These are phyloP conservation scores for Takashimella koratensis DNA, from an alignment of 1,284 basidiomycete genomes.

Conservation along the genomic window DNA sequence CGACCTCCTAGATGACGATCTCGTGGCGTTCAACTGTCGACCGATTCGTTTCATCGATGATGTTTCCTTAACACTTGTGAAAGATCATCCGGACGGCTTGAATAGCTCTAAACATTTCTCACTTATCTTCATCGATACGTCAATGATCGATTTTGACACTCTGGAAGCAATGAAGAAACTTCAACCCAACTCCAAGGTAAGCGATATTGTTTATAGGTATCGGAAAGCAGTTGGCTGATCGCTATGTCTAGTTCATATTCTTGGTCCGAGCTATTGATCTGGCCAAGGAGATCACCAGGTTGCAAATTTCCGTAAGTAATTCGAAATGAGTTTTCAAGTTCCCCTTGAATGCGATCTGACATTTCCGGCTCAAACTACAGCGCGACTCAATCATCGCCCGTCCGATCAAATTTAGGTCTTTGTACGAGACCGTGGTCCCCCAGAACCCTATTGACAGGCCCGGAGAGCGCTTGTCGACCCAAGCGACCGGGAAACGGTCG, in stretches of 20 bases:
- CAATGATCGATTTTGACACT: constrained; percentile 11
- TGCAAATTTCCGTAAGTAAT: constrained; percentile 6
- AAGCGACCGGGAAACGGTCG: not conserved
- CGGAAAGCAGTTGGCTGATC: not conserved
- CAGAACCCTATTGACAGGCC: not conserved
- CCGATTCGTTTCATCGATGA: constrained; percentile 30
- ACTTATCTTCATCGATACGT: constrained; percentile 27
- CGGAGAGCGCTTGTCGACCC: not conserved
- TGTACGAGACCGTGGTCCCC: constrained; percentile 24
- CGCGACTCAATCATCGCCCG: constrained; percentile 38
- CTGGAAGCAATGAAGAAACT: constrained; percentile 19
- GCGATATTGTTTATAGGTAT: not conserved
- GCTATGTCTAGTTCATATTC: constrained; percentile 16
- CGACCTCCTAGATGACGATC: constrained; percentile 30
- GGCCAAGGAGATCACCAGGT: constrained; percentile 15
- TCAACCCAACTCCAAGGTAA: constrained; percentile 28
- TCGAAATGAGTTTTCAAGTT: no score
- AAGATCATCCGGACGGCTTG: constrained; percentile 22
- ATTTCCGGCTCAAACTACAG: no score
- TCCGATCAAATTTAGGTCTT: constrained; percentile 37
- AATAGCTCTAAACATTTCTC: constrained; percentile 18
- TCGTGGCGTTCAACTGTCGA: constrained; percentile 25
- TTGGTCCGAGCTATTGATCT: constrained; percentile 34
- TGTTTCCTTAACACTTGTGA: constrained; percentile 12
- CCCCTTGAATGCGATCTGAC: no score